Conservation (phyloP, 1,139 yeast genomes). For the Yamadazyma dushanensis region DNA sequence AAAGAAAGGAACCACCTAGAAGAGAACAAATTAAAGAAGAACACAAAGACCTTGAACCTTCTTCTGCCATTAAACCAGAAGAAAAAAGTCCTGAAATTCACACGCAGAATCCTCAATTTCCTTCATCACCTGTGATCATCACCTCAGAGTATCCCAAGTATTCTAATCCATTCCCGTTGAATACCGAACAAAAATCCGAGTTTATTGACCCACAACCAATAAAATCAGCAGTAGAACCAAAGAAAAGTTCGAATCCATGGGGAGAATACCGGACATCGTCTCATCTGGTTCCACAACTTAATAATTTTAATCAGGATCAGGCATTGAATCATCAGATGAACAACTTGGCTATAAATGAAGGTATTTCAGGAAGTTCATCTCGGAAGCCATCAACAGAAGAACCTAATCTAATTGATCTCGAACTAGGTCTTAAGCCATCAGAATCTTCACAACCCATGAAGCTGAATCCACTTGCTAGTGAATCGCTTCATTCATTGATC, state of each 20-base stretch:
- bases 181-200: neutral
- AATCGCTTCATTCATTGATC: slow-evolving; percentile 27
- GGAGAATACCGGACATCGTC: slow-evolving; percentile 19
- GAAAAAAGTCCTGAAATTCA: too few species aligned
- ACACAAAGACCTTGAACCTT: too few species aligned
- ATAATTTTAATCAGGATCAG: neutral
- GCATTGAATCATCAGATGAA: slow-evolving; percentile 6
- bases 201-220: neutral
- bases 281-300: neutral
- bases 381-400: slow-evolving; percentile 16
- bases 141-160: slow-evolving; percentile 1
- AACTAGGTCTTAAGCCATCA: slow-evolving; percentile 37
- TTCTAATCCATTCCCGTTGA: slow-evolving; percentile 12
- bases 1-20: neutral
- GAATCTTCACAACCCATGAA: slow-evolving; percentile 25
- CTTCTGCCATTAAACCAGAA: too few species aligned
- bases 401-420: slow-evolving; percentile 39
- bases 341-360: slow-evolving; percentile 6
- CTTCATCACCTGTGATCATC: neutral
- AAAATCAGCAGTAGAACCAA: slow-evolving; percentile 4
- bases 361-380: neutral
- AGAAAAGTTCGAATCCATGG: slow-evolving; percentile 27
- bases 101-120: too few species aligned
- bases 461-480: slow-evolving; percentile 15
- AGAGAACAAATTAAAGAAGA: neutral